Conservation (phyloP, 176 grass and related monocot species). For the Oryza nivara region DNA sequence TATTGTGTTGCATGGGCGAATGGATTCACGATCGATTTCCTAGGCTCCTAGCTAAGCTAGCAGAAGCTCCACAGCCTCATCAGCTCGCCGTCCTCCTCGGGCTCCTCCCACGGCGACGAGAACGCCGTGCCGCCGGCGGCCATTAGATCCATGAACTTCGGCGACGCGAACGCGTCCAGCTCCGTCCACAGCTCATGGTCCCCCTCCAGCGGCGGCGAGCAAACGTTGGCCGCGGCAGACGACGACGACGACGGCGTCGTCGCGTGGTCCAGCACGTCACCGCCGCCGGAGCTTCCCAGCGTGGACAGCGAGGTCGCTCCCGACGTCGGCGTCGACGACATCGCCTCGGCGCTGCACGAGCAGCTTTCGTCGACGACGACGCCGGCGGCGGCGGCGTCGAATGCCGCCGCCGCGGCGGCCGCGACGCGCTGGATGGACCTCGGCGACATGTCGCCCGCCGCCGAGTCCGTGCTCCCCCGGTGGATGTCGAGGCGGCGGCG, state of each 20-base stretch:
- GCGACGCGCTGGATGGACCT: slow-evolving; percentile 80
- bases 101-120: slow-evolving; percentile 51
- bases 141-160: slow-evolving; percentile 53
- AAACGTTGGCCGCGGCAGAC: slow-evolving; percentile 30
- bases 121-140: slow-evolving; percentile 25
- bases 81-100: slow-evolving; percentile 61
- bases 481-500: background rate
- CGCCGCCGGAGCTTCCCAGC: slow-evolving; percentile 14
- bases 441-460: slow-evolving; percentile 54
- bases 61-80: slow-evolving; percentile 70
- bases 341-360: slow-evolving; percentile 40
- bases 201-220: background rate
- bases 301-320: slow-evolving; percentile 7
- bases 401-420: slow-evolving; percentile 58
- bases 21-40: background rate
- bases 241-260: slow-evolving; percentile 26
- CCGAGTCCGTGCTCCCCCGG: background rate
- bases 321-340: slow-evolving; percentile 14
- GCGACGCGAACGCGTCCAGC: slow-evolving; percentile 47
- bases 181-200: slow-evolving; percentile 54
- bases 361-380: slow-evolving; percentile 33
- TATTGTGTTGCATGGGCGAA: background rate
- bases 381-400: background rate
- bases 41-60: slow-evolving; percentile 21
- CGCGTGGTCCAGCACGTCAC: slow-evolving; percentile 25